Percentiles rank a stretch among this genome's conserved stretches.
These are phyloP conservation scores for Microascus cirrosus DNA, from an alignment of 2,329 filamentous ascomycete species.

Conservation along the genomic window DNA sequence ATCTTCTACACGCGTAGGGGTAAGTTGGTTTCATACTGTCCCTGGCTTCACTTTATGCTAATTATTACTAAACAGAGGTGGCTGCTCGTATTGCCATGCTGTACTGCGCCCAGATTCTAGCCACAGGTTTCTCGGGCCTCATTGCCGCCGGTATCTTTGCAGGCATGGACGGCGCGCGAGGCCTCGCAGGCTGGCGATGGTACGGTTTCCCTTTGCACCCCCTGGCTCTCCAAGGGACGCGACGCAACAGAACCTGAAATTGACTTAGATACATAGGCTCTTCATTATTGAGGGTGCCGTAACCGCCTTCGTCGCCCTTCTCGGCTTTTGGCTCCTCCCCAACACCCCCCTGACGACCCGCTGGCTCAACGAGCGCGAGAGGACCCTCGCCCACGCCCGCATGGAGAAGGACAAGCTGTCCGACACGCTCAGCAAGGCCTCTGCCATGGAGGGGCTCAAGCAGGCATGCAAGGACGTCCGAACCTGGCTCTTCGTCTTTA, in stretches of 20 bases:
- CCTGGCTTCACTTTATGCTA: neutral
- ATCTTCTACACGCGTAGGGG: constrained; percentile 47
- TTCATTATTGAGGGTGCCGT: constrained; percentile 56
- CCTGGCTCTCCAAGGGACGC: neutral
- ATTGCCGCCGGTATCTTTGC: constrained; percentile 51
- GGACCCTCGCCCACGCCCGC: constrained; percentile 28
- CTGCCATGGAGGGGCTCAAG: constrained; percentile 14
- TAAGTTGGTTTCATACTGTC: neutral
- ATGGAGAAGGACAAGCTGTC: constrained; percentile 26
- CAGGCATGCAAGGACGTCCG: constrained; percentile 27
- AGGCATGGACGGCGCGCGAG: constrained; percentile 42
- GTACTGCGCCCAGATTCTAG: constrained; percentile 51
- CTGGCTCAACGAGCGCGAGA: constrained; percentile 33
- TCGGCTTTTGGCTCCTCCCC: constrained; percentile 20
- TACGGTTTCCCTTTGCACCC: neutral
- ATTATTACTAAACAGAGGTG: constrained; percentile 31
- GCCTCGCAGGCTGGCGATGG: constrained; percentile 52
- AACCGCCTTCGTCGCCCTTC: constrained; percentile 20
- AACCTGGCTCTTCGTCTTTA: constrained; percentile 33
- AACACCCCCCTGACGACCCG: constrained; percentile 34
- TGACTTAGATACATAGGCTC: constrained; percentile 21
- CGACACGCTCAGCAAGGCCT: constrained; percentile 12
- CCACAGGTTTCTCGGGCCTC: constrained; percentile 57
- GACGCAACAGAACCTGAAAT: neutral
- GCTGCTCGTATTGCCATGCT: constrained; percentile 50